phyloP scores from a whole-genome alignment of 345 rosid genomes.

The Rubroshorea leprosula region DNA sequence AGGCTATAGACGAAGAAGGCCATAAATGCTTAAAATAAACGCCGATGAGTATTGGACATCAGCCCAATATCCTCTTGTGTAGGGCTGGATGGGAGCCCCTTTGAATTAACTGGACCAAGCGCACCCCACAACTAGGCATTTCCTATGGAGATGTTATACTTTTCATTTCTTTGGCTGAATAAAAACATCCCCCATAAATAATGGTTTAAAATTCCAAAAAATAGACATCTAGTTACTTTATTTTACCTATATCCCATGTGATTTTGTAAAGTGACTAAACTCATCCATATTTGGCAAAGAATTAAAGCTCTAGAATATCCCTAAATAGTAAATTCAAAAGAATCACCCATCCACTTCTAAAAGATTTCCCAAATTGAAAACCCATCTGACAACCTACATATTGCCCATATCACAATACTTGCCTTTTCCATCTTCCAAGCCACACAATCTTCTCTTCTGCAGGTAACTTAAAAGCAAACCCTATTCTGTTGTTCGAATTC shows the following conservation, averaged over 20 bases:
- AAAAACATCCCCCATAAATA: too few species aligned
- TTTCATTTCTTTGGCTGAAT: too few species aligned
- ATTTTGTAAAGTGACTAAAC: background rate
- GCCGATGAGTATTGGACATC: too few species aligned
- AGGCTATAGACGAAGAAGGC: too few species aligned
- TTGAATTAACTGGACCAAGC: too few species aligned
- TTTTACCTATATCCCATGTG: background rate
- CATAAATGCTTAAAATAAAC: too few species aligned
- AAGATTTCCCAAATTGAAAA: too few species aligned
- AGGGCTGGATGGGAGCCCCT: too few species aligned
- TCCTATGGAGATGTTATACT: too few species aligned
- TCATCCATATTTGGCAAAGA: background rate
- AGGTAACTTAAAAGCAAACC: constrained; percentile 27
- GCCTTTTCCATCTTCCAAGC: constrained; percentile 22
- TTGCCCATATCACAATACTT: constrained; percentile 9
- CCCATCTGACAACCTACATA: constrained; percentile 9
- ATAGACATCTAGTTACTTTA: background rate
- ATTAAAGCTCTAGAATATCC: background rate
- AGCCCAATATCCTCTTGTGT: too few species aligned
- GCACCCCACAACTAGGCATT: too few species aligned
- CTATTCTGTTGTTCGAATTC: background rate
- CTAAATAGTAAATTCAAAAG: background rate
- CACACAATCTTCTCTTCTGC: background rate
- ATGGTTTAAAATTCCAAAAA: background rate
- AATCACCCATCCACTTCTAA: background rate